Evolutionary conservation across 129 eudicot genomes (phyloP).

Genomic region (Heracleum sosnowskyi): DNA sequence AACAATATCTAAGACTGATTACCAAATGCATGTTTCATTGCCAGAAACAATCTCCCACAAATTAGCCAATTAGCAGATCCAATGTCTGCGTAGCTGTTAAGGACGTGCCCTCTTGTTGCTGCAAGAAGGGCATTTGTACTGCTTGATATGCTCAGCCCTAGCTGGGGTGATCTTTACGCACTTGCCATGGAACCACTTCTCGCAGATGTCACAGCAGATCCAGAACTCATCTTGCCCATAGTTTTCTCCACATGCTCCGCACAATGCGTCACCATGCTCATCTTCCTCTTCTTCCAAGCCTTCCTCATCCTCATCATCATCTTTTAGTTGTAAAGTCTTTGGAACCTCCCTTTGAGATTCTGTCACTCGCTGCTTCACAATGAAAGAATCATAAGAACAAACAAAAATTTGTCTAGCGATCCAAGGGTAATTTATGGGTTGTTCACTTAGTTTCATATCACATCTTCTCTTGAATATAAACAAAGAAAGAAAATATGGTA

Average conservation of each 20-base stretch:
- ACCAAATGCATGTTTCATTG: slow-evolving; percentile 6
- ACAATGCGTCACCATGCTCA: slow-evolving; percentile 59
- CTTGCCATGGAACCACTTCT: slow-evolving; percentile 56
- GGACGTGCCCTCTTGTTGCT: slow-evolving; percentile 66
- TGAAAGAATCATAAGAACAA: neutral
- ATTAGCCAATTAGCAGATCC: slow-evolving; percentile 23
- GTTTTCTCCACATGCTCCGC: slow-evolving; percentile 59
- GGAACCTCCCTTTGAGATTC: slow-evolving; percentile 34
- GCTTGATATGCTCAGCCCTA: slow-evolving; percentile 59
- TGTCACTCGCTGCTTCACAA: slow-evolving; percentile 30
- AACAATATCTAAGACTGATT: slow-evolving; percentile 15
- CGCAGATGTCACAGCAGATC: slow-evolving; percentile 60
- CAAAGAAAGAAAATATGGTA: neutral
- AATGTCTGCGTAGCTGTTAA: slow-evolving; percentile 14
- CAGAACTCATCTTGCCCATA: slow-evolving; percentile 54
- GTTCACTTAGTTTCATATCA: neutral
- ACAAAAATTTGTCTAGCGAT: neutral
- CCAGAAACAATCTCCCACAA: slow-evolving; percentile 4
- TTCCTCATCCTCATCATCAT: slow-evolving; percentile 53
- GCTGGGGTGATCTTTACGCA: slow-evolving; percentile 65
- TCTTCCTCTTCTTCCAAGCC: slow-evolving; percentile 49
- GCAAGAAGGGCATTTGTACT: slow-evolving; percentile 59
- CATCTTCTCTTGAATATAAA: neutral
- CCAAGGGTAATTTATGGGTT: neutral
- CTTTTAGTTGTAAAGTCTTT: slow-evolving; percentile 33